Base-by-base conservation (phyloP, 2,329 filamentous ascomycete genomes). In the Trichoderma atroviride region DNA sequence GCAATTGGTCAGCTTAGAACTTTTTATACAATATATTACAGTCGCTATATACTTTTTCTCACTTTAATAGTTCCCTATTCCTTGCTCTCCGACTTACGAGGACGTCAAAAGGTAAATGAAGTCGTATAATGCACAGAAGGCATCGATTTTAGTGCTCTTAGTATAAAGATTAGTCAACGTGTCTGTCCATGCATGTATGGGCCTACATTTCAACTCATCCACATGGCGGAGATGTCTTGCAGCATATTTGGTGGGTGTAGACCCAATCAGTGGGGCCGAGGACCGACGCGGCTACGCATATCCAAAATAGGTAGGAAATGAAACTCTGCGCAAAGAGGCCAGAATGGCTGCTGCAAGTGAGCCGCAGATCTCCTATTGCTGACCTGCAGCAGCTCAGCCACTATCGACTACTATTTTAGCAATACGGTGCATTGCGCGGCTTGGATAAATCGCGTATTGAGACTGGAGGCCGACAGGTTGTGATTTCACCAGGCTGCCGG, bases 231-330 rank as follows among this genome's bases (percentile, higher is more conserved):
- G n/a, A 35, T 24, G 5, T 24, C 29, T 35, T 35, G 59, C 35
- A 64, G 22, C 29, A 52, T 14, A 52, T 52, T 24, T 33, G 27
- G 40, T 13, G 59, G 19, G n/a, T 43, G 50, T 9, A 53, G 24
- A 24, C 22, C 24, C 5, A 9, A 4, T 13, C 7, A 52, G 61
- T 31, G 50, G 52, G 31, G 52, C 35, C 5, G 7, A 27, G 47
- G n/a, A 65, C 11, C 57, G 37, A 57, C 62, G 27, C 62, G 52
- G 62, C 62, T 43, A 4, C 57, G 37, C 27, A 57, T 33, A 57
- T 19, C 50, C 43, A 40, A 47, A 43, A 56, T 10, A 33, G 33
- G 33, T 1, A 31, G 43, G 19, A 65, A 65, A 56, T 19, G 35
- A 47, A 47, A 33, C 14, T 31, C 13, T 19, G 37, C 14, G 35